phyloP scores from a whole-genome alignment of 129 eudicot genomes.

The Scalesia atractyloides region DNA sequence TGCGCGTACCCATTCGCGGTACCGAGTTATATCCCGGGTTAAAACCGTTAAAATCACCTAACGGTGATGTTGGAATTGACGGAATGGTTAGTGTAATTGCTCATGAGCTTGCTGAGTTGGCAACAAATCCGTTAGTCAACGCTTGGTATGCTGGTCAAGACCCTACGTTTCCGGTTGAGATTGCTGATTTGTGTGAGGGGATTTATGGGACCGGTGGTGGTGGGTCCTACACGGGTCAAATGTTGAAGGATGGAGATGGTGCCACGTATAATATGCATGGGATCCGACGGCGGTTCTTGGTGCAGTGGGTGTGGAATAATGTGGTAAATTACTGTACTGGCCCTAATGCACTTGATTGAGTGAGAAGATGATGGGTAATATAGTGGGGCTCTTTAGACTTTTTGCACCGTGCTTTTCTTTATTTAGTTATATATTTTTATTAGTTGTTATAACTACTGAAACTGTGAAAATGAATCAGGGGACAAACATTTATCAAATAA shows the following conservation, averaged over 20 bases:
- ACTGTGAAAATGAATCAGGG: background rate
- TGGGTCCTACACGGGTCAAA: slow-evolving; percentile 1
- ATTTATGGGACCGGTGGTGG: slow-evolving; percentile 5
- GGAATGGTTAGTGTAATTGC: slow-evolving; percentile 1
- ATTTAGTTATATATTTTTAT: background rate
- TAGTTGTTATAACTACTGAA: background rate
- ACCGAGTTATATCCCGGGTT: slow-evolving; percentile 31
- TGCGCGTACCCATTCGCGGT: slow-evolving; percentile 71
- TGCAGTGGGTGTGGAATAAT: slow-evolving; percentile 15
- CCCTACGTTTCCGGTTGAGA: slow-evolving; percentile 12
- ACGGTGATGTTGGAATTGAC: background rate
- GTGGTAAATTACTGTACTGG: slow-evolving; percentile 19
- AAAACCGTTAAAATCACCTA: slow-evolving; percentile 3
- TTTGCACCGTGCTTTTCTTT: background rate
- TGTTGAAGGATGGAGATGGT: slow-evolving; percentile 9
- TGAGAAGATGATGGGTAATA: background rate
- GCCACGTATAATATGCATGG: slow-evolving; percentile 13
- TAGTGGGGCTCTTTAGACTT: slow-evolving; percentile 1
- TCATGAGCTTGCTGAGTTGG: background rate
- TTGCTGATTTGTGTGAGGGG: slow-evolving; percentile 10
- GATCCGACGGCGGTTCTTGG: slow-evolving; percentile 8
- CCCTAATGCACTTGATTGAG: slow-evolving; percentile 12
- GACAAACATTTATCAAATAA: too few relatives aligned
- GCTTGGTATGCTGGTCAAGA: slow-evolving; percentile 11
- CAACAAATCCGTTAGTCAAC: background rate